phyloP scores from a whole-genome alignment of 257 asterid species.

The Primulina huaijiensis region DNA sequence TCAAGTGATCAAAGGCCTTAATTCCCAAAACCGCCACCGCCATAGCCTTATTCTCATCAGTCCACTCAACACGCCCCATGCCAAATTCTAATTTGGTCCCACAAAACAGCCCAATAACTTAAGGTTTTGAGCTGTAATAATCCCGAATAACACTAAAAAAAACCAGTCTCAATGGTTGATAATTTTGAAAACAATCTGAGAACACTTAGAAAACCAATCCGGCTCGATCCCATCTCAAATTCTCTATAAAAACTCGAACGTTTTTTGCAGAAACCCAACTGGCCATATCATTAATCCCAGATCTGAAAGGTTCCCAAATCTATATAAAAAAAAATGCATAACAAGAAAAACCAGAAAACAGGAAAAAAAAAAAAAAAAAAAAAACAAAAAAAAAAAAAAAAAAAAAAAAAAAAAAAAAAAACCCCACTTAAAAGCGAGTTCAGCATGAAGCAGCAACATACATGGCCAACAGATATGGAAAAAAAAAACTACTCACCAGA shows the following conservation, averaged over 20 bases:
- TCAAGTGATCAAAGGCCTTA: slow-evolving; percentile 81
- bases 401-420: slow-evolving; percentile 2
- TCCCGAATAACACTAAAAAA: slow-evolving; percentile 17
- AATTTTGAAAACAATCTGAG: slow-evolving; percentile 28
- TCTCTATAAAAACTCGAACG: slow-evolving; percentile 21
- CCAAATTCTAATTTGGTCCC: slow-evolving; percentile 37
- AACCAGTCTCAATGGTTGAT: slow-evolving; percentile 19
- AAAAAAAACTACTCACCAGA: slow-evolving; percentile 47
- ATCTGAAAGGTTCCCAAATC: slow-evolving; percentile 52
- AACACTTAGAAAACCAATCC: slow-evolving; percentile 23
- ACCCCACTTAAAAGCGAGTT: slow-evolving; percentile 19
- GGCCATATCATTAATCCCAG: slow-evolving; percentile 42
- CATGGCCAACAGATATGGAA: slow-evolving; percentile 5
- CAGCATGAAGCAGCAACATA: slow-evolving; percentile 18
- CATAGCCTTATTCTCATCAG: slow-evolving; percentile 66
- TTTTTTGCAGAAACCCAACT: slow-evolving; percentile 19
- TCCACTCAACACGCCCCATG: slow-evolving; percentile 62
- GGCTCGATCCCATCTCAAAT: slow-evolving; percentile 18
- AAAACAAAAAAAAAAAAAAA: slow-evolving; percentile 4
- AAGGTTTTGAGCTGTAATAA: slow-evolving; percentile 1
- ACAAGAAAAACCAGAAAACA: slow-evolving; percentile 3
- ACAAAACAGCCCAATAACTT: slow-evolving; percentile 18
- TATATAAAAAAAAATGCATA: slow-evolving; percentile 32
- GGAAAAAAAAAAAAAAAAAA: background rate
- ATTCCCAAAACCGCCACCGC: slow-evolving; percentile 82